Percentiles rank a stretch among this genome's conserved stretches.
Conservation (phyloP, 2,329 filamentous ascomycete genomes). For the Ceratocystis alfenasii region DNA sequence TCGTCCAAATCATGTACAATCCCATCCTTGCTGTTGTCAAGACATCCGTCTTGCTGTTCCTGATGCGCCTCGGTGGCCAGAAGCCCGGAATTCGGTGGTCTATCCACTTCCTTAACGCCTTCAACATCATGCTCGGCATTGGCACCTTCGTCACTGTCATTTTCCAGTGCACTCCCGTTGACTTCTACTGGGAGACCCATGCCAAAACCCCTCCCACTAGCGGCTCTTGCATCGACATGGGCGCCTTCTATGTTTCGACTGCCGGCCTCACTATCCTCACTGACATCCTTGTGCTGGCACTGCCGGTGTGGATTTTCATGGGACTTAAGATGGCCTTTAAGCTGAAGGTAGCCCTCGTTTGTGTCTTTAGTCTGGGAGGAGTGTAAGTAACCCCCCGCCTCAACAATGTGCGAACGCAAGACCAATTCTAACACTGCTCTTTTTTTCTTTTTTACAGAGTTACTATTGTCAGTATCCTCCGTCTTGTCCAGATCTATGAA, state of each 20-base stretch:
- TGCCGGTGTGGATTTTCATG: conserved; percentile 34
- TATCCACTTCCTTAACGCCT: conserved; percentile 28
- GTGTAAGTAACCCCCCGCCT: conserved; percentile 27
- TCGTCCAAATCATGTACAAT: conserved; percentile 34
- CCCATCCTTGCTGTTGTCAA: conserved; percentile 37
- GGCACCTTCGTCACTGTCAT: conserved; percentile 31
- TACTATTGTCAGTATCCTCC: conserved; percentile 28
- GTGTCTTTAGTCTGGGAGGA: conserved; percentile 32
- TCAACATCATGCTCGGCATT: conserved; percentile 30
- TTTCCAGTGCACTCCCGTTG: conserved; percentile 33
- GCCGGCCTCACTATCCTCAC: conserved; percentile 33
- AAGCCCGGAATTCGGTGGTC: conserved; percentile 28
- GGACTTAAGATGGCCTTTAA: conserved; percentile 32
- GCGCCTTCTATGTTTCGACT: conserved; percentile 28
- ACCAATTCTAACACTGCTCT: not conserved
- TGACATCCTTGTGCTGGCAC: conserved; percentile 31
- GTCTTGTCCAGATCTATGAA: conserved; percentile 27
- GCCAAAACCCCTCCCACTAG: conserved; percentile 21
- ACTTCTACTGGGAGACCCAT: conserved; percentile 28
- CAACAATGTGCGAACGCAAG: no score
- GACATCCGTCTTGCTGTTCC: conserved; percentile 35
- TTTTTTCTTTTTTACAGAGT: conserved; percentile 25
- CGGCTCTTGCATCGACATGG: conserved; percentile 29
- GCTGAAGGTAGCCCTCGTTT: conserved; percentile 32
- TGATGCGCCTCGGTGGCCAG: conserved; percentile 33